These are phyloP conservation scores for Dictyostelium purpureum DNA, from an alignment of 78 protist species.

Conservation along the genomic window DNA sequence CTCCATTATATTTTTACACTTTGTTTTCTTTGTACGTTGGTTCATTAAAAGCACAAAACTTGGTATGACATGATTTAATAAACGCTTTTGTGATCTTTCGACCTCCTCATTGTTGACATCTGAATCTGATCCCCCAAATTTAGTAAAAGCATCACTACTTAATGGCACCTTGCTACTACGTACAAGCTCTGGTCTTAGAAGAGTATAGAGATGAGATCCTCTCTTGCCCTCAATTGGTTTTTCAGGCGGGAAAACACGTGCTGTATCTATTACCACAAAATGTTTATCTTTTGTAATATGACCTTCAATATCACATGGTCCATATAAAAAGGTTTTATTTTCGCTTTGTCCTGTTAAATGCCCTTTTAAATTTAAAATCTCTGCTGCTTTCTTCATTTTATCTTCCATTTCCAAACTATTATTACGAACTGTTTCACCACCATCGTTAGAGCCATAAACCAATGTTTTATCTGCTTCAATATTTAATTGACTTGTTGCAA, in stretches of 20 bases:
- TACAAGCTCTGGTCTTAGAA: slow-evolving; percentile 74
- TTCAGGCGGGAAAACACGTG: slow-evolving; percentile 80
- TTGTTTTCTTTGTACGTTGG: slow-evolving; percentile 30
- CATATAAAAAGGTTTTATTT: slow-evolving; percentile 3
- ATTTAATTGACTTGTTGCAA: slow-evolving; percentile 64
- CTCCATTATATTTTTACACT: slow-evolving; percentile 27
- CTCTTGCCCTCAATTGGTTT: slow-evolving; percentile 26
- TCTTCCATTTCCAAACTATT: not conserved
- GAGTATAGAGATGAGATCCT: slow-evolving; percentile 59
- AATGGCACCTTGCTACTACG: slow-evolving; percentile 23
- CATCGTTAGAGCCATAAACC: slow-evolving; percentile 78
- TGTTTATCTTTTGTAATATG: slow-evolving; percentile 58
- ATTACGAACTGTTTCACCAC: slow-evolving; percentile 58
- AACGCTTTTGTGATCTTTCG: slow-evolving; percentile 59
- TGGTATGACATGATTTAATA: slow-evolving; percentile 62
- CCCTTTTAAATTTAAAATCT: slow-evolving; percentile 74
- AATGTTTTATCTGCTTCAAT: slow-evolving; percentile 38
- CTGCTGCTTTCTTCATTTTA: slow-evolving; percentile 63
- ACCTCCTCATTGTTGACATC: slow-evolving; percentile 75
- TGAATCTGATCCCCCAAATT: slow-evolving; percentile 40
- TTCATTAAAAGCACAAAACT: slow-evolving; percentile 30
- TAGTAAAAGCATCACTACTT: slow-evolving; percentile 79
- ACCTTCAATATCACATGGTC: slow-evolving; percentile 74
- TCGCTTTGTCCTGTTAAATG: slow-evolving; percentile 58
- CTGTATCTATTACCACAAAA: slow-evolving; percentile 65